These are phyloP conservation scores for Skeletonema menzelii DNA, from an alignment of 108 stramenopile species.

Conservation along the genomic window DNA sequence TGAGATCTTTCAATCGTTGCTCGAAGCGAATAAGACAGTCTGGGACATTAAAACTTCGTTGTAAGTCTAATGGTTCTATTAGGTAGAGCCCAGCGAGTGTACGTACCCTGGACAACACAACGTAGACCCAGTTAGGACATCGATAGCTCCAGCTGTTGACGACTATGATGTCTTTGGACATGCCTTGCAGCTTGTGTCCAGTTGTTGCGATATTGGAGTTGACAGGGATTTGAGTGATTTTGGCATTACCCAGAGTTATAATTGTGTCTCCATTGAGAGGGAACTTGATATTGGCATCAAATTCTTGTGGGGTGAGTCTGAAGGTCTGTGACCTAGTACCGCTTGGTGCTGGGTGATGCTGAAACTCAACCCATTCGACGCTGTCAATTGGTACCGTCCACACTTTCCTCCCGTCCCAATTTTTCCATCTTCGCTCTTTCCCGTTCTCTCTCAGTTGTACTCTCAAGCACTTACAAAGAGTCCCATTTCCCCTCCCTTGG, in stretches of 20 bases:
- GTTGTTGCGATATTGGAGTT: neutral
- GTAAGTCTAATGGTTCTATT: neutral
- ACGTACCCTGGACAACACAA: conserved; percentile 14
- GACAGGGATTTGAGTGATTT: too few relatives aligned
- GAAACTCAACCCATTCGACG: too few relatives aligned
- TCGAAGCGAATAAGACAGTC: too few relatives aligned
- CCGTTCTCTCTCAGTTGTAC: neutral
- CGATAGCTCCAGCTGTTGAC: neutral
- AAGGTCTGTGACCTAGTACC: too few relatives aligned
- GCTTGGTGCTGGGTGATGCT: too few relatives aligned
- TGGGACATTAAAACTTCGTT: neutral
- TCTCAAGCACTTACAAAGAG: neutral
- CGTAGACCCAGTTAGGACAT: conserved; percentile 12
- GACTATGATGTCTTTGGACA: conserved; percentile 3
- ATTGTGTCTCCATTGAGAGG: too few relatives aligned
- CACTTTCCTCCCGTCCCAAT: neutral
- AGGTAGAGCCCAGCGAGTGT: conserved; percentile 10
- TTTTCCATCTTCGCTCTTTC: neutral
- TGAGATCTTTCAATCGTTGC: too few relatives aligned
- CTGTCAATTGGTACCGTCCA: neutral
- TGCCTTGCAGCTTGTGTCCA: conserved; percentile 21
- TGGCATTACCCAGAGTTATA: too few relatives aligned
- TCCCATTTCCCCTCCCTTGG: neutral
- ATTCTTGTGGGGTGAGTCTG: too few relatives aligned
- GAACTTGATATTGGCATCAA: too few relatives aligned